Percentiles rank a stretch among this genome's conserved stretches.
Evolutionary conservation across 768 basidiomycete species (phyloP).

Genomic region (Dioszegia hungarica): DNA sequence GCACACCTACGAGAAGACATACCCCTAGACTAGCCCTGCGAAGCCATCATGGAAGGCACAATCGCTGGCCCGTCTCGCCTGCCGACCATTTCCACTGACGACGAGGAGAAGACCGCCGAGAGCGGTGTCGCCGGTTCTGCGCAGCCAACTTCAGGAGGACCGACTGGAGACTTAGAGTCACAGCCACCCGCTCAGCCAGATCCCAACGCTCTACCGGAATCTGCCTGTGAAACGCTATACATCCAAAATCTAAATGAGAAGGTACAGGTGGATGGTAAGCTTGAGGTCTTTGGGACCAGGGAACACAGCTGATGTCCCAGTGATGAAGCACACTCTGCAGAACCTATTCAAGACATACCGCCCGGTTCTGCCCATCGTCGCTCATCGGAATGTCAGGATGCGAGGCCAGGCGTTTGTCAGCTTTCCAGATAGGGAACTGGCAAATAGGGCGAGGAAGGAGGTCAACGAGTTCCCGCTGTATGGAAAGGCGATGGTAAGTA

Average conservation of each 20-base stretch:
- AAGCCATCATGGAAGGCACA: no score
- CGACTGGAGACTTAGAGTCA: constrained; percentile 8
- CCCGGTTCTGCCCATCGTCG: constrained; percentile 88
- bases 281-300: not conserved
- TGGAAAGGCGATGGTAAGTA: constrained; percentile 83
- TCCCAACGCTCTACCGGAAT: constrained; percentile 34
- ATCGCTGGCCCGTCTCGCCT: constrained; percentile 10
- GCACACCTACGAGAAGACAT: no score
- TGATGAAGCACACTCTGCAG: constrained; percentile 79
- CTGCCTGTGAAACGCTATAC: constrained; percentile 77
- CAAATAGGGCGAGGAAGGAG: constrained; percentile 83
- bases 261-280: constrained; percentile 49
- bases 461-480: constrained; percentile 91
- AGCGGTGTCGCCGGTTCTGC: not conserved
- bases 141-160: not conserved
- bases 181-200: constrained; percentile 9
- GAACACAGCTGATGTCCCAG: constrained; percentile 50
- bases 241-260: constrained; percentile 96
- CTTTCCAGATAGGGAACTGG: constrained; percentile 74
- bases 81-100: constrained; percentile 12
- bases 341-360: constrained; percentile 92
- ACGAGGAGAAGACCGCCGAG: constrained; percentile 15
- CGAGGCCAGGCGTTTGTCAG: constrained; percentile 97
- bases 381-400: constrained; percentile 92
- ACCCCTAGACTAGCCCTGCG: no score